These are phyloP conservation scores for Exophiala spinifera DNA, from an alignment of 2,329 filamentous ascomycete species.

Conservation along the genomic window DNA sequence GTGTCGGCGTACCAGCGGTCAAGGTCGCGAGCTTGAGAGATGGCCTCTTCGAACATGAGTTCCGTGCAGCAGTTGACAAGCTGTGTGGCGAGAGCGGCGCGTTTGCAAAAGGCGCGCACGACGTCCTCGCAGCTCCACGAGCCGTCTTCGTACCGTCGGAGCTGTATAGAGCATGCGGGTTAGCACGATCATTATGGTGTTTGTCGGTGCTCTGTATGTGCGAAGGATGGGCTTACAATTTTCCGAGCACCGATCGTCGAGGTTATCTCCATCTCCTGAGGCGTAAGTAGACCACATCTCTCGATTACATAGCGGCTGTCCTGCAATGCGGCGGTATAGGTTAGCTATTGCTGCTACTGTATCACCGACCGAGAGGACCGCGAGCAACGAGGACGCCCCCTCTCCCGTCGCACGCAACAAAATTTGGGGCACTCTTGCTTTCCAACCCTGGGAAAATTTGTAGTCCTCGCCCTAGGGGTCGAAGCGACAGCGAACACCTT, in stretches of 20 bases:
- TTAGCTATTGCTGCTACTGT: neutral
- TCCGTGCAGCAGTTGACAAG: slow-evolving; percentile 20
- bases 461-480: no score
- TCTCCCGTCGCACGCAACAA: no score
- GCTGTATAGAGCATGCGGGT: slow-evolving; percentile 25
- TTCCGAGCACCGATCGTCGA: neutral
- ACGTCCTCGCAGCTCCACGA: slow-evolving; percentile 38
- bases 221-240: neutral
- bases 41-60: slow-evolving; percentile 6
- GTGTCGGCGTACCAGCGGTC: slow-evolving; percentile 54
- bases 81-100: slow-evolving; percentile 41
- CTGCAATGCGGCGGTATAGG: neutral
- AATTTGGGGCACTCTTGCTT: no score
- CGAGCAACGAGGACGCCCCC: no score
- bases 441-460: no score
- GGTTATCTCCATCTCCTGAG: slow-evolving; percentile 12
- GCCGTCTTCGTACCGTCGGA: slow-evolving; percentile 9
- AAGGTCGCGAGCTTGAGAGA: slow-evolving; percentile 39
- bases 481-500: no score
- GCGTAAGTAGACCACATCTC: slow-evolving; percentile 5
- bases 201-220: no score
- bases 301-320: slow-evolving; percentile 7
- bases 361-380: no score
- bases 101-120: slow-evolving; percentile 54
- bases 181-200: neutral